Evolutionary conservation across 176 grass and related monocot species (phyloP), one percentile per base, ranked within the genome.

Genomic region (Phyllostachys edulis): DNA sequence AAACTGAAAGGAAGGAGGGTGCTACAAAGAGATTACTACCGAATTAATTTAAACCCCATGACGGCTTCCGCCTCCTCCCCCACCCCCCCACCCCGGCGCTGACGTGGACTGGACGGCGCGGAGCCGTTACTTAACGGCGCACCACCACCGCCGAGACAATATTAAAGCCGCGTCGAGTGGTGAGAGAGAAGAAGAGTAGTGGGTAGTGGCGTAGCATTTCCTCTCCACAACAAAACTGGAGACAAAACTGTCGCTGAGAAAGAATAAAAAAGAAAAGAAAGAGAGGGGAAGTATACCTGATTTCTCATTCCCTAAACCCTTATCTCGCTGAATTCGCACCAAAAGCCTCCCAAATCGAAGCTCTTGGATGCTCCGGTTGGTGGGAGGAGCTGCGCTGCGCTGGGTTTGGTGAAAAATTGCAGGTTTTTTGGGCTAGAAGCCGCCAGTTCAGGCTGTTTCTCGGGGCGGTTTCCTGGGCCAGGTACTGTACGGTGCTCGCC

Each of bases 91-190:
- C 2, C 6, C 38, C 8, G 8, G 41, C 44, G 26, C 72, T 77
- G 77, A 82, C 88, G 84, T 82, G 56, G 83, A 71, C 23, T 34
- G 5, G 52, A 73, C 79, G 79, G 55, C 65, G 29, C 56, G 6
- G 42, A 7, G 76, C 46, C 75, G 76, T 75, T 80, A 80, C 50
- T 42, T 87, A 77, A 90, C 88, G 84, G 84, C 83, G 72, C 32
- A 34, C 3, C 65, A 29, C 56, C 73, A 45, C 49, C 79, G 26
- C 72, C 39, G n/a, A 41, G 16, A 9, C 55, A 18, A 6, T 75
- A 84, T 63, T 90, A 87, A 90, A 87, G 60, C 75, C 68, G 62
- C 50, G 41, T 54, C 50, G 40, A 65, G 64, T 1, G 73, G 73
- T 49, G 50, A 6, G 29, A n/a, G 34, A 34, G 38, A 71, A 56